Evolutionary conservation across 2,329 filamentous ascomycete genomes (phyloP).

Genomic region (Monilinia laxa): DNA sequence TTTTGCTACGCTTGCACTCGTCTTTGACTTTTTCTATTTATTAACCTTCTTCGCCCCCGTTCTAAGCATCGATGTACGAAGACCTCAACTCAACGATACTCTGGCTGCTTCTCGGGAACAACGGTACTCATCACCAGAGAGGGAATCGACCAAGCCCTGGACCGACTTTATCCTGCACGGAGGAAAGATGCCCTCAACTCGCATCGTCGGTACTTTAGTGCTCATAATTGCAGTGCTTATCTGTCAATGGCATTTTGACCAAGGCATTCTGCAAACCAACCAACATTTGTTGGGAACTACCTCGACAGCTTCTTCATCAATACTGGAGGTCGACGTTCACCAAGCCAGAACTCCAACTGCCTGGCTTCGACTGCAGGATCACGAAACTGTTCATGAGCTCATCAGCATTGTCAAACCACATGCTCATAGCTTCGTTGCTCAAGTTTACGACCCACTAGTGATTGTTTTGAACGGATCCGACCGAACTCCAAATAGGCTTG

Average conservation of each 20-base stretch:
- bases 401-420: constrained; percentile 73
- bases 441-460: constrained; percentile 71
- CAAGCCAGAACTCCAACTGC: constrained; percentile 73
- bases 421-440: constrained; percentile 69
- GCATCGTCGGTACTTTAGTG: constrained; percentile 72
- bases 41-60: constrained; percentile 79
- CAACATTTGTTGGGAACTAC: neutral
- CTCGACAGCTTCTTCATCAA: constrained; percentile 36
- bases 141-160: constrained; percentile 51
- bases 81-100: constrained; percentile 71
- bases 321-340: constrained; percentile 61
- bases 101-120: constrained; percentile 47
- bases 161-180: constrained; percentile 61
- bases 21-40: constrained; percentile 76
- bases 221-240: constrained; percentile 71
- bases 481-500: constrained; percentile 53
- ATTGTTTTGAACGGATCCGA: constrained; percentile 70
- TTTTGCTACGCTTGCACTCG: constrained; percentile 71
- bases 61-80: constrained; percentile 73
- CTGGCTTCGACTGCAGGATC: constrained; percentile 75
- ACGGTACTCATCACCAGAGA: constrained; percentile 29
- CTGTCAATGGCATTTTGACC: constrained; percentile 73
- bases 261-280: constrained; percentile 45
- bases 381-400: constrained; percentile 73
- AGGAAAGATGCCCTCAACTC: constrained; percentile 66